These are phyloP conservation scores for Leavenworthia alabamica DNA, from an alignment of 345 rosid species.

Conservation along the genomic window DNA sequence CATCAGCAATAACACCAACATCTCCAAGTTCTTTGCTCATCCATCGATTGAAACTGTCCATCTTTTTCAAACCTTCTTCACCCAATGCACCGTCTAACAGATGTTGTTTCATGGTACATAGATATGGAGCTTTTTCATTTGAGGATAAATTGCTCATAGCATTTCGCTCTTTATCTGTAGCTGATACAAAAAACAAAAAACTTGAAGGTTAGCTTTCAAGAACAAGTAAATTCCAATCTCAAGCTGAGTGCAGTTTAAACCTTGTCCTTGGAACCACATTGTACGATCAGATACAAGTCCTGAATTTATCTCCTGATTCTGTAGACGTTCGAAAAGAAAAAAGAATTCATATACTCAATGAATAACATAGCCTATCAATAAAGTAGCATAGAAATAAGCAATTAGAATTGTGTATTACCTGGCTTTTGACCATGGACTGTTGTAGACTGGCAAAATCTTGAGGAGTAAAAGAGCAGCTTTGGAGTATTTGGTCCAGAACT, in stretches of 20 bases:
- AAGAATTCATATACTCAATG: not conserved
- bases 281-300: conserved; percentile 33
- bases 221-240: not conserved
- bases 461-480: conserved; percentile 32
- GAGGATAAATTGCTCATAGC: conserved; percentile 23
- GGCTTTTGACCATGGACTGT: conserved; percentile 41
- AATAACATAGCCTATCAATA: not conserved
- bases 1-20: conserved; percentile 73
- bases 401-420: conserved; percentile 39
- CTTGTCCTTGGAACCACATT: conserved; percentile 37
- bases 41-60: conserved; percentile 92
- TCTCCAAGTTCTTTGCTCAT: conserved; percentile 91
- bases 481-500: conserved; percentile 39
- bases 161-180: conserved; percentile 36
- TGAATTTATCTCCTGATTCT: conserved; percentile 39
- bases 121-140: conserved; percentile 47
- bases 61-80: conserved; percentile 69
- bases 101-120: conserved; percentile 42
- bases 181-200: conserved; percentile 23
- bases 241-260: conserved; percentile 22
- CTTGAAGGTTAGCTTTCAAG: conserved; percentile 17
- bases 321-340: not conserved
- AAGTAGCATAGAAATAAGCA: not conserved
- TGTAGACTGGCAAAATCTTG: conserved; percentile 45
- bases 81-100: conserved; percentile 40